Evolutionary conservation across 129 eudicot species (phyloP).

Genomic region (Dittrichia graveolens): DNA sequence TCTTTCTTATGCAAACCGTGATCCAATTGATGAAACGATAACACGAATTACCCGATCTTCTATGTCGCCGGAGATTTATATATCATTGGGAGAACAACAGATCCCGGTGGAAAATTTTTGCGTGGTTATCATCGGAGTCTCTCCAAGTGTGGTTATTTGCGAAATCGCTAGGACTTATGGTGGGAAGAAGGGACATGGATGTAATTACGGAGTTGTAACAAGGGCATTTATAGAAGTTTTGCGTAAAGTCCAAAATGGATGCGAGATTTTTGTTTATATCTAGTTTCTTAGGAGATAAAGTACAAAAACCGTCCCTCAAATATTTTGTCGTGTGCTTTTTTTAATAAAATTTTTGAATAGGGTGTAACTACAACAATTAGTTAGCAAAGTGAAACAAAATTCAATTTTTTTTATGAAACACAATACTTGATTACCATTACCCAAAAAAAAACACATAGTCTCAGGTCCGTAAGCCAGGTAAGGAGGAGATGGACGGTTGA

Average conservation of each 20-base stretch:
- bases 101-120: background rate
- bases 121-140: background rate
- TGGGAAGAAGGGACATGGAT: background rate
- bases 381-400: background rate
- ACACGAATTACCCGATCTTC: background rate
- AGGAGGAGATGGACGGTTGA: too few relatives aligned
- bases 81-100: too few relatives aligned
- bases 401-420: too few relatives aligned
- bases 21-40: constrained; percentile 3
- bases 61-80: constrained; percentile 13
- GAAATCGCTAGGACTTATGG: constrained; percentile 7
- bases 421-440: too few relatives aligned
- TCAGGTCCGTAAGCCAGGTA: too few relatives aligned
- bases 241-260: constrained; percentile 31
- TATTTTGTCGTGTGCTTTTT: constrained; percentile 8
- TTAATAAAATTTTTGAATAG: background rate
- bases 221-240: constrained; percentile 4
- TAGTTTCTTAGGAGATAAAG: background rate
- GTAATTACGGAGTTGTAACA: constrained; percentile 17
- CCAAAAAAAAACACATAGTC: too few relatives aligned
- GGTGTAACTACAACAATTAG: constrained; percentile 1
- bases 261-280: background rate
- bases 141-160: background rate
- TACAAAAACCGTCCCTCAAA: constrained; percentile 16
- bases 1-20: background rate